phyloP scores from a whole-genome alignment of 2,329 filamentous ascomycete species.

The Sordariomycetes sp. region DNA sequence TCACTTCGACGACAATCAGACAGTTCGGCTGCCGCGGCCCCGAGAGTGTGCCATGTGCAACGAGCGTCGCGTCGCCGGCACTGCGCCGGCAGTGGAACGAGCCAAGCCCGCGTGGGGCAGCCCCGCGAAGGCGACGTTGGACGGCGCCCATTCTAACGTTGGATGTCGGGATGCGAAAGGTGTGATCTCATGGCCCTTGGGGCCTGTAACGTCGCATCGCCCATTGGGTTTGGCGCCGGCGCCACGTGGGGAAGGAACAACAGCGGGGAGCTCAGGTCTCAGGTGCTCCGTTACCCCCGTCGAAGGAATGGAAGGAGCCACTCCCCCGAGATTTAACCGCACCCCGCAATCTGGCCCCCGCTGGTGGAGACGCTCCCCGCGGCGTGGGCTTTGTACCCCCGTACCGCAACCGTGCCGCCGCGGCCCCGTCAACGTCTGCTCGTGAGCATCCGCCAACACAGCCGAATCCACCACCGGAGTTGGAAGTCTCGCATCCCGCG shows the following conservation, averaged over 20 bases:
- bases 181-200: neutral
- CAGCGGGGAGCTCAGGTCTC: neutral
- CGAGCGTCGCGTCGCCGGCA: neutral
- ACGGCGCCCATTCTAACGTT: neutral
- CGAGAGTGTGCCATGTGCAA: neutral
- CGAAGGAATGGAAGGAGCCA: neutral
- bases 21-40: neutral
- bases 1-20: neutral
- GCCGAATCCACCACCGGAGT: neutral
- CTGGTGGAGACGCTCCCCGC: neutral
- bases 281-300: neutral
- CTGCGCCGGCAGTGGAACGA: neutral
- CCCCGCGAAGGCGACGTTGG: neutral
- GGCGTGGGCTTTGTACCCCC: neutral
- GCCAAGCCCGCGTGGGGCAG: too few relatives aligned
- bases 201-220: constrained; percentile 1
- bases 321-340: neutral
- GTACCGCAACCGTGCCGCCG: neutral
- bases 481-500: too few relatives aligned
- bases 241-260: neutral
- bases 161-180: neutral
- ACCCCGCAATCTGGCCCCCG: neutral
- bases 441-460: neutral
- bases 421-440: neutral
- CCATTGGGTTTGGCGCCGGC: neutral